Evolutionary conservation across 345 rosid genomes (phyloP).

Genomic region (Erucastrum elatum): DNA sequence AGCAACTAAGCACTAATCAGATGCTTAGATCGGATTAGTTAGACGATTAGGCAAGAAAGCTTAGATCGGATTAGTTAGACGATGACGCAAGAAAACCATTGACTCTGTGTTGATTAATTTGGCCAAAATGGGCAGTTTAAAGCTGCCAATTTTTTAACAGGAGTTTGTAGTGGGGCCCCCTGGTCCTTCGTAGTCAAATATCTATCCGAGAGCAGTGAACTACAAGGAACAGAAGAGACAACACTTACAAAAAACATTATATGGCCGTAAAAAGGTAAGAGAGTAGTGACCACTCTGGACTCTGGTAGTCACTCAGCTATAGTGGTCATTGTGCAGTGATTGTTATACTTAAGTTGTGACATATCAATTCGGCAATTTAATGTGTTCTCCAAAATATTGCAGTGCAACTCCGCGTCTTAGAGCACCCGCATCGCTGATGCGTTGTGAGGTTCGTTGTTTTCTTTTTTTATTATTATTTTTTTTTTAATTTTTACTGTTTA

Average conservation of each 20-base stretch:
- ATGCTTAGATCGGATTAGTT: too few species aligned
- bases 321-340: slow-evolving; percentile 25
- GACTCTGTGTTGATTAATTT: too few species aligned
- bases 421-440: too few species aligned
- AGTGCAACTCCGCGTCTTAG: not conserved
- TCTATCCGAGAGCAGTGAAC: slow-evolving; percentile 17
- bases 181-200: slow-evolving; percentile 4
- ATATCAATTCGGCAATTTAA: not conserved
- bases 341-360: not conserved
- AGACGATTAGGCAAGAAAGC: too few species aligned
- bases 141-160: not conserved
- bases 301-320: slow-evolving; percentile 18
- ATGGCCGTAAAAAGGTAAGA: slow-evolving; percentile 19
- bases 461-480: too few species aligned
- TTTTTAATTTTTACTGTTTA: too few species aligned
- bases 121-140: too few species aligned
- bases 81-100: too few species aligned
- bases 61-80: too few species aligned
- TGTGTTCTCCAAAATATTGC: not conserved
- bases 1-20: not conserved
- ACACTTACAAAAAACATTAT: slow-evolving; percentile 21
- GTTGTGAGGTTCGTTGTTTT: too few species aligned
- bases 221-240: slow-evolving; percentile 29
- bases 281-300: slow-evolving; percentile 11
- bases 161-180: not conserved